Conservation (phyloP, 1,139 yeast genomes). For the Yamadazyma kanchanaburiensis region DNA sequence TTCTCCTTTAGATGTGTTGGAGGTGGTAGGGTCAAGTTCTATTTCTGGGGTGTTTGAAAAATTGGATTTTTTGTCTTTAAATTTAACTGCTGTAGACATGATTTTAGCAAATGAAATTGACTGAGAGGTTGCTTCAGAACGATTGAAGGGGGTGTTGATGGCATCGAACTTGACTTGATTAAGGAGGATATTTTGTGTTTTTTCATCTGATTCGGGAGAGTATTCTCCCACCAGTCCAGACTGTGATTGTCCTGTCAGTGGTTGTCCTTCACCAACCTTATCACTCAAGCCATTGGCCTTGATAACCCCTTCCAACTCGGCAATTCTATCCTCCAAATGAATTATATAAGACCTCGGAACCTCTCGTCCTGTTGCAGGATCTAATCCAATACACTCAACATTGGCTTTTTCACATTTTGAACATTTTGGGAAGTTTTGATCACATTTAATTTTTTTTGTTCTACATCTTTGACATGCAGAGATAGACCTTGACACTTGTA, state of each 20-base stretch:
- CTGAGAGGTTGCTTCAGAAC: constrained; percentile 9
- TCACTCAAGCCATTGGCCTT: constrained; percentile 36
- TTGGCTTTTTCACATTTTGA: constrained; percentile 64
- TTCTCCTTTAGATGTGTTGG: constrained; percentile 9
- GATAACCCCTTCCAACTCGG: constrained; percentile 50
- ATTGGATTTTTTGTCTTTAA: constrained; percentile 32
- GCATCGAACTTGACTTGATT: constrained; percentile 12
- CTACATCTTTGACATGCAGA: constrained; percentile 87
- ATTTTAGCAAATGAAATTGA: constrained; percentile 66
- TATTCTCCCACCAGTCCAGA: background rate
- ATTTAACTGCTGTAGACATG: constrained; percentile 72
- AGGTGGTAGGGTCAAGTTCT: constrained; percentile 10
- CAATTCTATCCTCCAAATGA: constrained; percentile 65
- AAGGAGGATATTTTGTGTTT: constrained; percentile 8
- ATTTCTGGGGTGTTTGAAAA: constrained; percentile 12
- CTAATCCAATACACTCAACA: constrained; percentile 76
- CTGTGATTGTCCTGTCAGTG: background rate
- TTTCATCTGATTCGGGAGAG: constrained; percentile 1
- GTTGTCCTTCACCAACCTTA: background rate
- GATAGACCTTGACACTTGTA: constrained; percentile 49
- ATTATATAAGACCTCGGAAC: constrained; percentile 79
- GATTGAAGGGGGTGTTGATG: constrained; percentile 4
- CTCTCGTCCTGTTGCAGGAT: constrained; percentile 84
- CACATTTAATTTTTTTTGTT: constrained; percentile 75
- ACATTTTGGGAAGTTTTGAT: constrained; percentile 79